Base-by-base conservation (phyloP, 2,329 filamentous ascomycete genomes). In the Aspergillus candidus region DNA sequence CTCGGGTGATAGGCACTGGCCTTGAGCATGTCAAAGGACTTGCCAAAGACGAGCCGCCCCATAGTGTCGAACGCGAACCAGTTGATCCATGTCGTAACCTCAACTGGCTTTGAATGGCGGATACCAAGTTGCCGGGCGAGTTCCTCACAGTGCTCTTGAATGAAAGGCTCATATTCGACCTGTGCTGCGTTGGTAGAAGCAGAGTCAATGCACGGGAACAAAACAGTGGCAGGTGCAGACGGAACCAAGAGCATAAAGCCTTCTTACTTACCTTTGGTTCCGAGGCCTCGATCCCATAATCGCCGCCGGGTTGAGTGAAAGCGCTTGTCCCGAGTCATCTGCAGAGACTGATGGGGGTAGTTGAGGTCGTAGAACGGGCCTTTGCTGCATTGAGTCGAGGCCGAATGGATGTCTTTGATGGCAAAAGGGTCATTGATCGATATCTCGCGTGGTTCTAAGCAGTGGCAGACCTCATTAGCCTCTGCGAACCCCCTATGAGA, bases 21-120 rank as follows among this genome's bases (percentile, higher is more conserved):
- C 11, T 40, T 29, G 4, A 46, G 31, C 35, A 42, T 46, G 17
- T 40, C n/a, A 12, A 39, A 46, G 4, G 44, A 43, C 14, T 43
- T 22, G 2, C 44, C 44, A 32, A 46, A 46, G 8, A 32, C 44
- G 0, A 46, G 32, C 7, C 40, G 39, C 8, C 44, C 44, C 44
- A 46, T 46, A 6, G 43, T 37, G 29, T 46, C 44, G 12, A 35
- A 42, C 8, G 30, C 22, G 7, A 18, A 43, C 8, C 12, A 35
- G 15, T 46, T 34, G 11, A 46, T 35, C 44, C 44, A 46, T 14
- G 11, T 8, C 5, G 44, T 34, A 8, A 34, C 31, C 17, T 42
- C 33, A 6, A 41, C 18, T 2, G 38, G 10, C n/a, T 15, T 4
- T 15, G 15, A 15, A 15, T 15, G 15, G 11, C 7, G 30, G n/a